These are phyloP conservation scores for Parachlorella kessleri DNA, from an alignment of 139 green algal species.

Conservation along the genomic window DNA sequence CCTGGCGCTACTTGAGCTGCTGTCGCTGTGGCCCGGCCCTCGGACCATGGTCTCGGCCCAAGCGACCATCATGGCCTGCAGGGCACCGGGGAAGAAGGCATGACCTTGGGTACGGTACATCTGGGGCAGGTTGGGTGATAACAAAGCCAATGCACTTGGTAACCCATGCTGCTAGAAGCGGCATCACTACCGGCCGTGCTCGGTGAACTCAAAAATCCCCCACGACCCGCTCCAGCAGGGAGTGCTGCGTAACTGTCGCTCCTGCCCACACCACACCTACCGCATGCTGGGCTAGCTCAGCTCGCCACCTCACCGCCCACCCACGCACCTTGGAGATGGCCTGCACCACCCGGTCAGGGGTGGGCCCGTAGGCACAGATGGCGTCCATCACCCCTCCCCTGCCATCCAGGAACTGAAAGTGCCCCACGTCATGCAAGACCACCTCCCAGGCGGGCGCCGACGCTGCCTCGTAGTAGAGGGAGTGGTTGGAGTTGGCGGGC, in stretches of 20 bases:
- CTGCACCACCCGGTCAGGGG: conserved; percentile 45
- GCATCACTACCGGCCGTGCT: no score
- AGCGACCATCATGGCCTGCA: conserved; percentile 72
- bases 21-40: no score
- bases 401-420: conserved; percentile 81
- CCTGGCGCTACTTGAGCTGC: not conserved
- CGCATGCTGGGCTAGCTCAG: not conserved
- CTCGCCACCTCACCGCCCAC: not conserved
- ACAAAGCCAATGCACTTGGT: no score
- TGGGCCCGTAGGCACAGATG: conserved; percentile 55
- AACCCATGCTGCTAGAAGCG: no score
- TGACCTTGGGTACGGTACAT: no score
- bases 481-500: conserved; percentile 65
- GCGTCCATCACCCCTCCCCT: conserved; percentile 46
- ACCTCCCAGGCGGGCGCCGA: conserved; percentile 58
- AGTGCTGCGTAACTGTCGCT: no score
- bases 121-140: no score
- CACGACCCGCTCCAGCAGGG: no score
- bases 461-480: conserved; percentile 63
- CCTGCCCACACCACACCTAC: no score
- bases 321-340: conserved; percentile 18
- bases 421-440: conserved; percentile 55
- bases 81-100: no score
- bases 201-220: no score
- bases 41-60: conserved; percentile 74